A percentile compares a stretch with the other conserved stretches of the same genome.
Conservation (phyloP, 352 stramenopile species). For the Globisporangium okanoganense region DNA sequence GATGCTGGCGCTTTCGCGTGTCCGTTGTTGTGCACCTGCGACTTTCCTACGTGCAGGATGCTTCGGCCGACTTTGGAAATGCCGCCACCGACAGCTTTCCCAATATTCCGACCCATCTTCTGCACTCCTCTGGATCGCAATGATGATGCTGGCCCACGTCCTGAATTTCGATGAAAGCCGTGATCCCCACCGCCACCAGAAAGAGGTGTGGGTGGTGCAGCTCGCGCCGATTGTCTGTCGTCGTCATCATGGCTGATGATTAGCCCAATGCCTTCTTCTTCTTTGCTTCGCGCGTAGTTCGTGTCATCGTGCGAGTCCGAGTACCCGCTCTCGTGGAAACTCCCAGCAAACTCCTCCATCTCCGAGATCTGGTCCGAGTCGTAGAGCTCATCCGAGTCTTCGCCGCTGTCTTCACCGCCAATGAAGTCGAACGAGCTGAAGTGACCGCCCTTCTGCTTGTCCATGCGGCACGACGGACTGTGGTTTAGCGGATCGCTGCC, state of each 20-base stretch:
- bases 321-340: slow-evolving; percentile 33
- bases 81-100: slow-evolving; percentile 67
- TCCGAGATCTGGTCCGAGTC: slow-evolving; percentile 72
- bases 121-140: slow-evolving; percentile 50
- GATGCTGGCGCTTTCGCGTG: slow-evolving; percentile 7
- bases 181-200: slow-evolving; percentile 12
- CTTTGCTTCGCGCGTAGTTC: slow-evolving; percentile 21
- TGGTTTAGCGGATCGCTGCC: slow-evolving; percentile 66
- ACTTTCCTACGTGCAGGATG: slow-evolving; percentile 71
- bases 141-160: slow-evolving; percentile 7
- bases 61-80: slow-evolving; percentile 80
- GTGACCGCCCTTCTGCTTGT: slow-evolving; percentile 27
- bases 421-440: slow-evolving; percentile 83
- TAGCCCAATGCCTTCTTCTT: slow-evolving; percentile 7
- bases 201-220: slow-evolving; percentile 14
- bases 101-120: slow-evolving; percentile 76
- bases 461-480: slow-evolving; percentile 61
- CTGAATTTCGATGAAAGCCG: slow-evolving; percentile 8
- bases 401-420: slow-evolving; percentile 75
- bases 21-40: slow-evolving; percentile 19
- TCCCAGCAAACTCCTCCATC: slow-evolving; percentile 61
- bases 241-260: slow-evolving; percentile 10
- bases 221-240: slow-evolving; percentile 1
- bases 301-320: slow-evolving; percentile 32
- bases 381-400: slow-evolving; percentile 73